Percentiles rank a stretch among this genome's conserved stretches.
Evolutionary conservation across 768 basidiomycete genomes (phyloP).

Genomic region (Grammothele lineata): DNA sequence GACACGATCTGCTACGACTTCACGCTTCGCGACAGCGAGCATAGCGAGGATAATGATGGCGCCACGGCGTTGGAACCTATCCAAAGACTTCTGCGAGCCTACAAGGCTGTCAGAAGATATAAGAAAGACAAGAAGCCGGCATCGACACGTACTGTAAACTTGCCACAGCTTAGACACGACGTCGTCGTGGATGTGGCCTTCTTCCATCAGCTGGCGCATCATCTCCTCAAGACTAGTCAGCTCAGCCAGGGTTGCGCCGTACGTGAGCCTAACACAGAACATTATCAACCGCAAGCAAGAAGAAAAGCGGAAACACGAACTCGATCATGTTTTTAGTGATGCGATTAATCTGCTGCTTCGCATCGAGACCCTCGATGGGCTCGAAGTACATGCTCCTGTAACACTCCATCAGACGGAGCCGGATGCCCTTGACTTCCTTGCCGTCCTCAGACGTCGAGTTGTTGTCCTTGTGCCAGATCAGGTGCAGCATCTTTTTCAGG

Average conservation of each 20-base stretch:
- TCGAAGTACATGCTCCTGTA: slow-evolving; percentile 91
- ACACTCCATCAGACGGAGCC: slow-evolving; percentile 82
- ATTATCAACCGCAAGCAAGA: not conserved
- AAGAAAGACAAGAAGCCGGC: not conserved
- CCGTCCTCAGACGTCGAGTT: slow-evolving; percentile 68
- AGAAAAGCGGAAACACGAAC: slow-evolving; percentile 40
- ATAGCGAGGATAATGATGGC: slow-evolving; percentile 97
- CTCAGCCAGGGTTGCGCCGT: slow-evolving; percentile 89
- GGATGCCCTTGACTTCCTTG: slow-evolving; percentile 82
- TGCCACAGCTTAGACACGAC: slow-evolving; percentile 93
- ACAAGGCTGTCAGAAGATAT: not conserved
- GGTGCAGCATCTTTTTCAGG: slow-evolving; percentile 93
- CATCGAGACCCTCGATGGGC: slow-evolving; percentile 61
- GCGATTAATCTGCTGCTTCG: slow-evolving; percentile 84
- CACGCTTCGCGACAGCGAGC: slow-evolving; percentile 81
- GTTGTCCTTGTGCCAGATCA: slow-evolving; percentile 97
- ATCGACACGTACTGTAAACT: slow-evolving; percentile 85
- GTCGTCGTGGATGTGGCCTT: slow-evolving; percentile 76
- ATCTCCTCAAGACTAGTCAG: slow-evolving; percentile 95
- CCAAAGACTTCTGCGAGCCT: slow-evolving; percentile 76
- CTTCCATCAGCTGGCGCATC: slow-evolving; percentile 94
- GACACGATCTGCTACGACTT: slow-evolving; percentile 76
- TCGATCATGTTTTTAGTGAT: slow-evolving; percentile 98
- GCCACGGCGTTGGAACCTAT: slow-evolving; percentile 83
- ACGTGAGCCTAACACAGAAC: slow-evolving; percentile 62